Conservation (phyloP, 306 rosid species). For the Delonix regia region DNA sequence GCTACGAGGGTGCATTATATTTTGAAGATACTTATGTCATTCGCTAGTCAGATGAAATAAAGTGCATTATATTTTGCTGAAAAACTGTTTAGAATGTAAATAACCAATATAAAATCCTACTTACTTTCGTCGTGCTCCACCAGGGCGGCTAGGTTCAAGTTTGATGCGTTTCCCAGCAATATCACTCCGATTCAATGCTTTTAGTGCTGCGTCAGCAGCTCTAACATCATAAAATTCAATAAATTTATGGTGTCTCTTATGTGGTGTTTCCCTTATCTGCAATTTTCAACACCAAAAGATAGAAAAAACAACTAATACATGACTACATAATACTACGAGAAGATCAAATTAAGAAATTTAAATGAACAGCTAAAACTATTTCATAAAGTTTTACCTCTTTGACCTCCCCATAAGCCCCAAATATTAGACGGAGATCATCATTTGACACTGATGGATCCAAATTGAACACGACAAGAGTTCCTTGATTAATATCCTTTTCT, state of each 20-base stretch:
- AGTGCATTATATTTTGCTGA: not conserved
- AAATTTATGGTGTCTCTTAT: constrained; percentile 84
- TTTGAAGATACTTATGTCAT: not conserved
- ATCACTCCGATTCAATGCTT: constrained; percentile 80
- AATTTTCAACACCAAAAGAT: constrained; percentile 36
- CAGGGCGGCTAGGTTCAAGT: constrained; percentile 94
- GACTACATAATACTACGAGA: constrained; percentile 15
- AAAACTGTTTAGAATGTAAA: not conserved
- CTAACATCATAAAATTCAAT: constrained; percentile 83
- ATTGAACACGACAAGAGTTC: constrained; percentile 86
- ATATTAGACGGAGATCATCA: constrained; percentile 78
- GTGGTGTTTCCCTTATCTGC: constrained; percentile 90
- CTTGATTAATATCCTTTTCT: constrained; percentile 84
- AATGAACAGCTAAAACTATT: not conserved
- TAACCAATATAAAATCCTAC: constrained; percentile 12
- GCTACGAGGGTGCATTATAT: not conserved
- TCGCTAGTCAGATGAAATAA: not conserved
- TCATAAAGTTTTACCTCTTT: constrained; percentile 62
- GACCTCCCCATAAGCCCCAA: constrained; percentile 87
- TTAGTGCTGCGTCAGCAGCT: constrained; percentile 76
- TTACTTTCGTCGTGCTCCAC: constrained; percentile 86
- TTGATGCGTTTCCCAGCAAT: constrained; percentile 87
- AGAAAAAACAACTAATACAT: not conserved
- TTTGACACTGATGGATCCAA: constrained; percentile 82
- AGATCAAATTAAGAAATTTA: not conserved